A percentile compares a stretch with the other conserved stretches of the same genome.
These are phyloP conservation scores for Agrocybe praecox DNA, from an alignment of 768 basidiomycete species.

Conservation along the genomic window DNA sequence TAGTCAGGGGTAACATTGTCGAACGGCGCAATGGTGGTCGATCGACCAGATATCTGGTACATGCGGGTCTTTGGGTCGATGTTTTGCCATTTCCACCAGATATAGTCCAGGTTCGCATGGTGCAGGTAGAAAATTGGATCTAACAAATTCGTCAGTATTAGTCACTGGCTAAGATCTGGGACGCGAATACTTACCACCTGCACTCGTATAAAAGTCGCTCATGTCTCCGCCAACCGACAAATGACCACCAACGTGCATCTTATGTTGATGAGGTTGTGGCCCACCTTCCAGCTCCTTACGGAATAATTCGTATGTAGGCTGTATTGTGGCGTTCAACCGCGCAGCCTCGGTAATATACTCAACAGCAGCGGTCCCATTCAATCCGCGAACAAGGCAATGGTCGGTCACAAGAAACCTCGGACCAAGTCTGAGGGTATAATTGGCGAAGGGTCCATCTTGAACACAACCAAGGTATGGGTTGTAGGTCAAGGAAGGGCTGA, in stretches of 20 bases:
- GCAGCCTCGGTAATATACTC: slow-evolving; percentile 19
- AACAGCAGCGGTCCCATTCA: slow-evolving; percentile 23
- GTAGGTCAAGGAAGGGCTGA: slow-evolving; percentile 9
- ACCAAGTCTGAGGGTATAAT: slow-evolving; percentile 32
- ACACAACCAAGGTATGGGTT: slow-evolving; percentile 26
- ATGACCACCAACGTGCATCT: slow-evolving; percentile 39
- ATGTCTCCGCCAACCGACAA: slow-evolving; percentile 34
- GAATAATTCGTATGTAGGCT: slow-evolving; percentile 34
- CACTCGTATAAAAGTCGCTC: slow-evolving; percentile 39
- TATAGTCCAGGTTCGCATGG: slow-evolving; percentile 39
- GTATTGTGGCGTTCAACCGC: slow-evolving; percentile 22
- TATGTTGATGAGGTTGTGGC: slow-evolving; percentile 19
- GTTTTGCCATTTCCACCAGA: slow-evolving; percentile 45
- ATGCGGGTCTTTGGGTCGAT: slow-evolving; percentile 18
- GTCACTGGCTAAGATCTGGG: too few species aligned
- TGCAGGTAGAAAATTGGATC: slow-evolving; percentile 19
- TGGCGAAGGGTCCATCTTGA: slow-evolving; percentile 34
- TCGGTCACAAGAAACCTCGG: slow-evolving; percentile 33
- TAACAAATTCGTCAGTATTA: background rate
- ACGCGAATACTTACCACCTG: slow-evolving; percentile 32
- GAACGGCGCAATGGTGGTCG: slow-evolving; percentile 26
- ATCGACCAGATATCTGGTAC: slow-evolving; percentile 36
- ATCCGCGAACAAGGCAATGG: slow-evolving; percentile 34
- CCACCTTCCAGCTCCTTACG: slow-evolving; percentile 37
- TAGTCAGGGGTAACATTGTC: slow-evolving; percentile 35